Conservation (phyloP, 208 protist species). For the Herpetomonas muscarum region DNA sequence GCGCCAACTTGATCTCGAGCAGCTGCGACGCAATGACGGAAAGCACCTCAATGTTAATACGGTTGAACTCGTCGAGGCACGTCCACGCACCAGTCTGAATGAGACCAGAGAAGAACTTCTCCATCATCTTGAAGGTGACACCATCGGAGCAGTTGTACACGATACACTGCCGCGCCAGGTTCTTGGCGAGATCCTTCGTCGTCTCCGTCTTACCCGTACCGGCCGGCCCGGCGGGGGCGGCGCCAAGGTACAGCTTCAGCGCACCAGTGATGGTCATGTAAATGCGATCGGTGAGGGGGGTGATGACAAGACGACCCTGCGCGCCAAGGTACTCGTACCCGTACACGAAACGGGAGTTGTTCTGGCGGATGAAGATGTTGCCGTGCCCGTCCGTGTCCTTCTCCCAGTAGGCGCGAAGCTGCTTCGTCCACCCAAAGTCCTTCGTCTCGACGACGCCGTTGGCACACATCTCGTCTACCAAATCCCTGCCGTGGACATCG, state of each 20-base stretch:
- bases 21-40: slow-evolving; percentile 98
- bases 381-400: slow-evolving; percentile 85
- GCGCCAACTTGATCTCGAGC: slow-evolving; percentile 94
- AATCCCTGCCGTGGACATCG: slow-evolving; percentile 97
- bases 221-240: slow-evolving; percentile 92
- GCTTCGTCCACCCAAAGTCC: slow-evolving; percentile 97
- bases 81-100: slow-evolving; percentile 97
- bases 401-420: slow-evolving; percentile 98
- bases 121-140: slow-evolving; percentile 98
- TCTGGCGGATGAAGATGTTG: slow-evolving; percentile 94
- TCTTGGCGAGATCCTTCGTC: slow-evolving; percentile 96
- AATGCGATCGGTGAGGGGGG: slow-evolving; percentile 97
- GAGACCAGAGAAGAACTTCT: slow-evolving; percentile 97
- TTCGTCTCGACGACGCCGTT: slow-evolving; percentile 69
- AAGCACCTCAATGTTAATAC: slow-evolving; percentile 98
- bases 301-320: slow-evolving; percentile 96
- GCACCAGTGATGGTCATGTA: slow-evolving; percentile 98
- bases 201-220: slow-evolving; percentile 98
- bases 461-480: slow-evolving; percentile 93
- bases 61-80: slow-evolving; percentile 99
- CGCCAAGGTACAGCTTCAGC: slow-evolving; percentile 94
- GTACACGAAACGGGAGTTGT: slow-evolving; percentile 95
- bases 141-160: slow-evolving; percentile 98
- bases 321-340: slow-evolving; percentile 98
- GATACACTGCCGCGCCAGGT: slow-evolving; percentile 95